Evolutionary conservation across 768 basidiomycete genomes (phyloP).

Genomic region (Panaeolus cyanescens): DNA sequence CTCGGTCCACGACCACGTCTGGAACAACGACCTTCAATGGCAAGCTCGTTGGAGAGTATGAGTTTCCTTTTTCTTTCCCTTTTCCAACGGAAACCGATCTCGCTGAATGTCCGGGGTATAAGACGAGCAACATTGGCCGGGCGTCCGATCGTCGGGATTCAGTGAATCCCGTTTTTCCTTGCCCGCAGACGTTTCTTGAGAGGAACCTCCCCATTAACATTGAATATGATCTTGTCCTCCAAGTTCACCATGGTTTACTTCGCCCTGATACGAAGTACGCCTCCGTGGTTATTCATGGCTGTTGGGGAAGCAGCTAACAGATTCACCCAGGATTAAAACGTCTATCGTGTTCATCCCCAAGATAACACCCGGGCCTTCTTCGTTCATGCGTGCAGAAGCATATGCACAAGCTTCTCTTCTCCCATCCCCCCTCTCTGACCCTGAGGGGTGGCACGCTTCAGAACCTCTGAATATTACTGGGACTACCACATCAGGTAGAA

Average conservation of each 20-base stretch:
- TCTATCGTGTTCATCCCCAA: conserved; percentile 21
- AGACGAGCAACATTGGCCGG: too few species aligned
- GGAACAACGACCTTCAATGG: conserved; percentile 10
- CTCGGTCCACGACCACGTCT: conserved; percentile 5
- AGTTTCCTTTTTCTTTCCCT: conserved; percentile 32
- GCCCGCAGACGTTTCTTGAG: conserved; percentile 33
- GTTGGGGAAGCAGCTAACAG: neutral
- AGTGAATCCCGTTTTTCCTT: conserved; percentile 9
- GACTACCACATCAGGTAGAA: conserved; percentile 2
- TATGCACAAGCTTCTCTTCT: conserved; percentile 16
- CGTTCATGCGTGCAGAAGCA: conserved; percentile 16
- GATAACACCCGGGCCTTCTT: conserved; percentile 12
- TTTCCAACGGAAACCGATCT: conserved; percentile 27
- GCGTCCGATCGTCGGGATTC: too few species aligned
- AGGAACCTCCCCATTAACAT: conserved; percentile 23
- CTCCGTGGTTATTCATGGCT: neutral
- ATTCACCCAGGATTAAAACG: conserved; percentile 25
- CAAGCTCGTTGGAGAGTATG: conserved; percentile 26
- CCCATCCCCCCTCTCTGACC: conserved; percentile 19
- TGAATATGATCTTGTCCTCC: conserved; percentile 29
- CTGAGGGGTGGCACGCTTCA: conserved; percentile 22
- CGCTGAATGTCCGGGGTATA: conserved; percentile 5
- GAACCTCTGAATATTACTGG: too few species aligned
- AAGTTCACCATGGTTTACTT: conserved; percentile 29
- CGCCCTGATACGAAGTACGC: conserved; percentile 29